Conservation (phyloP, 2,329 filamentous ascomycete genomes). For the Lizonia empirigonia region DNA sequence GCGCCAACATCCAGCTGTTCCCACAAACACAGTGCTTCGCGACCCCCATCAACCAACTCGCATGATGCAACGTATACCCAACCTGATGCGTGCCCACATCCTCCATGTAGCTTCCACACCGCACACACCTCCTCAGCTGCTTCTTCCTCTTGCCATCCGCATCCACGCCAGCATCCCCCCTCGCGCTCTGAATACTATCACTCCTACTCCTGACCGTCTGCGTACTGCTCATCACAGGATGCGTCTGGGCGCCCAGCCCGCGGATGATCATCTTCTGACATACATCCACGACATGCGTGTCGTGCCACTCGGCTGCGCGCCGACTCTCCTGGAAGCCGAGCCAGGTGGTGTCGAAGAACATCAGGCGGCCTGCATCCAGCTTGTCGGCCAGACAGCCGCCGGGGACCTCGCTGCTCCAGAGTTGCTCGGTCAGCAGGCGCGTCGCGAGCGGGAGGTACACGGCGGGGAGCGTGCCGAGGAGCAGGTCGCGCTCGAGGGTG, state of each 20-base stretch:
- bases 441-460: conserved; percentile 57
- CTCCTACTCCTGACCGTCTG: conserved; percentile 23
- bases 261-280: conserved; percentile 58
- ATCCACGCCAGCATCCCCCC: conserved; percentile 5
- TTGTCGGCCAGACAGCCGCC: conserved; percentile 59
- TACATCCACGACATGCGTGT: conserved; percentile 64
- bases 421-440: conserved; percentile 52
- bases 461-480: conserved; percentile 58
- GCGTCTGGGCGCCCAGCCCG: conserved; percentile 31
- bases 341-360: conserved; percentile 73
- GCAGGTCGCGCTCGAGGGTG: conserved; percentile 58
- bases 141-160: conserved; percentile 22
- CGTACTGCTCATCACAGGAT: conserved; percentile 21
- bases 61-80: conserved; percentile 39
- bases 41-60: conserved; percentile 45
- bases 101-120: conserved; percentile 55
- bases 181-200: conserved; percentile 28
- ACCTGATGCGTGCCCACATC: conserved; percentile 46
- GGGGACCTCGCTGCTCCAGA: conserved; percentile 45
- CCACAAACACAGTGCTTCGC: conserved; percentile 49
- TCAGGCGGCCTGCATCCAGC: conserved; percentile 70
- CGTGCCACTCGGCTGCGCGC: conserved; percentile 64
- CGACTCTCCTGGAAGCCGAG: conserved; percentile 68
- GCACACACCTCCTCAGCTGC: conserved; percentile 47
- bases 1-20: conserved; percentile 45